Conservation (phyloP, 345 rosid species). For the Rhodomyrtus tomentosa region DNA sequence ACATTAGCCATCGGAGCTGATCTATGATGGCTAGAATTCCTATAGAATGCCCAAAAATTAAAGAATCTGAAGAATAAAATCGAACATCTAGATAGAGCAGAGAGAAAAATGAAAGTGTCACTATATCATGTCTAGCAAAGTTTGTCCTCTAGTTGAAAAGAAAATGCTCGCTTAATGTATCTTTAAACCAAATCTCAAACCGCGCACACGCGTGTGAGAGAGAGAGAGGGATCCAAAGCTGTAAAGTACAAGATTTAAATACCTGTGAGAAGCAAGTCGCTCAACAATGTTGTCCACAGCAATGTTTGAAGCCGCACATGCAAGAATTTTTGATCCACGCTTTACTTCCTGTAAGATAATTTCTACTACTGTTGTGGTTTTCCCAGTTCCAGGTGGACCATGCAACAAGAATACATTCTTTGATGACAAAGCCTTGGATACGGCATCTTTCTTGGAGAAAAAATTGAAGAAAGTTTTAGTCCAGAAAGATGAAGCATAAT, state of each 20-base stretch:
- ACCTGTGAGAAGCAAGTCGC: constrained; percentile 88
- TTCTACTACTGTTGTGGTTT: constrained; percentile 96
- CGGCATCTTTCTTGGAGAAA: constrained; percentile 59
- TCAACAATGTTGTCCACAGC: constrained; percentile 99
- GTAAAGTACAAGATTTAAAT: not conserved
- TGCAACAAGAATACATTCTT: constrained; percentile 80
- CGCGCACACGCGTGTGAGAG: not conserved
- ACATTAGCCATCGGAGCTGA: not conserved
- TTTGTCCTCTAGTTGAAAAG: not conserved
- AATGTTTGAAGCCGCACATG: constrained; percentile 96
- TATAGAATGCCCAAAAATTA: not conserved
- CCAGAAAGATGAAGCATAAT: not conserved
- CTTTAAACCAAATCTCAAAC: not conserved
- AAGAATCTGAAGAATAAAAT: not conserved
- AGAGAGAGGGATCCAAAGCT: not conserved
- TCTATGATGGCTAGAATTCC: not conserved
- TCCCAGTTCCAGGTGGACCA: constrained; percentile 99
- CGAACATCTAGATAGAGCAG: not conserved
- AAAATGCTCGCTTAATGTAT: not conserved
- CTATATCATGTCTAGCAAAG: not conserved
- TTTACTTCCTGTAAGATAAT: constrained; percentile 90
- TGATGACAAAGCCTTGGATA: constrained; percentile 70
- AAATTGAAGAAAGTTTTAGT: not conserved
- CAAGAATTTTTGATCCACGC: constrained; percentile 90
- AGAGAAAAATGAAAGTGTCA: not conserved